Evolutionary conservation across 2,329 filamentous ascomycete species (phyloP), one percentile per base, ranked within the genome.

Genomic region (Neofusicoccum cordaticola): DNA sequence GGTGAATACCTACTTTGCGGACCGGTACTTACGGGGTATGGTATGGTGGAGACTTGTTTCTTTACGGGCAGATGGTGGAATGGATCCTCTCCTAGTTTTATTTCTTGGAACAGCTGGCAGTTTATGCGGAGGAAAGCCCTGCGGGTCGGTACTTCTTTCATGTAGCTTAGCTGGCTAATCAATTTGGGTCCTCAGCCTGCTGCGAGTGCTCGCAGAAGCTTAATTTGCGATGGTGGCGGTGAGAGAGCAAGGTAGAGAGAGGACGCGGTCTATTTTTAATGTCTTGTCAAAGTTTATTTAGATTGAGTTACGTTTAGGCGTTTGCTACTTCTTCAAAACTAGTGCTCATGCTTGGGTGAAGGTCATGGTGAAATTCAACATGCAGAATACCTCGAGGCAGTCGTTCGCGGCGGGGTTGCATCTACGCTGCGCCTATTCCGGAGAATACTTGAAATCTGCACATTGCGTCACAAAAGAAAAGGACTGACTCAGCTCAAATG

Each of bases 161-260:
- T 60, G 31, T 60, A 60, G 56, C 27, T 47, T 60, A 60, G 42
- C 42, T 60, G 56, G 56, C 56, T 60, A 45, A 60, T 60, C 27
- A 5, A 60, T 35, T 15, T 34, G 56, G 41, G 27, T 17, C 12
- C 41, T 47, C 6, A 35, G 56, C 56, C 31, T 52, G 8, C 34
- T 37, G 50, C 31, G 31, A 34, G n/a, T 15, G 27, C 22, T 19
- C 19, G n/a, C 27, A n/a, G n/a, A 34, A 37, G 22, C 7, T 34
- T 31, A 7, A 8, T 15, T 17, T 15, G n/a, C n/a, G 35, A 39
- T 45, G 41, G 15, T 13, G 9, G n/a, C 11, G 27, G 53, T 12
- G 17, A 35, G 17, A 35, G 31, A 35, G 6, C 15, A 34, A 15
- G 56, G 17, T 37, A 53, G 6, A 53, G 31, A 51, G 22, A 51